Conservation (phyloP, 2,329 filamentous ascomycete genomes). For the Aspergillus aculeatinus region DNA sequence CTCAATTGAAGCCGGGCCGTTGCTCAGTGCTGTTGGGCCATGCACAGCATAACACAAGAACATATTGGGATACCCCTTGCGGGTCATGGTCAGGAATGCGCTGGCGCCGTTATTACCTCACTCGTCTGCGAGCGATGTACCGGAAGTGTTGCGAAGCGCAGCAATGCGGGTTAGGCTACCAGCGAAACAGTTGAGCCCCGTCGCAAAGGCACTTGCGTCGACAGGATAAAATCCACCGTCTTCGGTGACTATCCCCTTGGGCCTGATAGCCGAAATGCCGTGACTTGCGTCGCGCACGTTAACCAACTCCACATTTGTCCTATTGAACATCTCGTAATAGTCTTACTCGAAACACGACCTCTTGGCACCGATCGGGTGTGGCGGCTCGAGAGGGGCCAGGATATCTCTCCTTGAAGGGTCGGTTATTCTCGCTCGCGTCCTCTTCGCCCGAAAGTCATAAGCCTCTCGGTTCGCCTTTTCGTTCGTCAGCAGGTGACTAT, state of each 20-base stretch:
- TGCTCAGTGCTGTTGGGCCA: constrained; percentile 56
- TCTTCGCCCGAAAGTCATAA: constrained; percentile 58
- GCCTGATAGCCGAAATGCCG: constrained; percentile 41
- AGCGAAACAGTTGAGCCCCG: constrained; percentile 43
- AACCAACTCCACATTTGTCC: constrained; percentile 49
- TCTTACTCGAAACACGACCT: constrained; percentile 50
- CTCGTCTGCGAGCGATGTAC: constrained; percentile 32
- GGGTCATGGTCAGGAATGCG: constrained; percentile 42
- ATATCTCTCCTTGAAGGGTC: constrained; percentile 53
- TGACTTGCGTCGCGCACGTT: constrained; percentile 40
- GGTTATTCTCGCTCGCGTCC: constrained; percentile 51
- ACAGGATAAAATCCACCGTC: constrained; percentile 40
- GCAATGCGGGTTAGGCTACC: constrained; percentile 36
- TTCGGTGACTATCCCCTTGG: constrained; percentile 41
- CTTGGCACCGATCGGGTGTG: constrained; percentile 57
- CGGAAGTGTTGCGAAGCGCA: constrained; percentile 31
- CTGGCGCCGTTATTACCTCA: constrained; percentile 33
- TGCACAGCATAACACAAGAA: constrained; percentile 58
- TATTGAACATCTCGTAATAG: constrained; percentile 54
- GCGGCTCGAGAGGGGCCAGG: constrained; percentile 54
- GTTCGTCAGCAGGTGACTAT: constrained; percentile 52
- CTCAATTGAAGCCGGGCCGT: constrained; percentile 55
- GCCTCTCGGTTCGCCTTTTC: constrained; percentile 51
- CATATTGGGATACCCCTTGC: constrained; percentile 50
- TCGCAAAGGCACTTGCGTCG: constrained; percentile 43